These are phyloP conservation scores for peach (Prunus persica) DNA, from an alignment of 306 rosid species.

Conservation along the genomic window DNA sequence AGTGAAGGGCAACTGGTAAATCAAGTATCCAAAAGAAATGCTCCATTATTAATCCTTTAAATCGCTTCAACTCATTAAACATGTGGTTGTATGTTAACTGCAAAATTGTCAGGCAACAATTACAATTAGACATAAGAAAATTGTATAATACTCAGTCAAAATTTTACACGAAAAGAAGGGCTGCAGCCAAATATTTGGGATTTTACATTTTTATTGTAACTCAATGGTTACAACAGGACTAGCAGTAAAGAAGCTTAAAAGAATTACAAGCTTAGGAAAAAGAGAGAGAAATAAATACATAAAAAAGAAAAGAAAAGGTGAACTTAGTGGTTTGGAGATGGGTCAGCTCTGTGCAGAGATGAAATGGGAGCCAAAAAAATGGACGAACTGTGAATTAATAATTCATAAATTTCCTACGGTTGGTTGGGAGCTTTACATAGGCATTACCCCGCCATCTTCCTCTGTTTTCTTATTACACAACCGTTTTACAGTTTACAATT, in stretches of 20 bases:
- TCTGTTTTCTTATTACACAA: neutral
- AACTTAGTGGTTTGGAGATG: constrained; percentile 36
- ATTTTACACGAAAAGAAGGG: neutral
- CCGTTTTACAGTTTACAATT: neutral
- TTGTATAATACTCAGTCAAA: neutral
- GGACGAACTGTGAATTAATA: constrained; percentile 27
- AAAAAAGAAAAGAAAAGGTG: neutral
- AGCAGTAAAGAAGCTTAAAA: neutral
- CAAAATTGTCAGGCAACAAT: too few species aligned
- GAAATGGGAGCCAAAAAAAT: constrained; percentile 14
- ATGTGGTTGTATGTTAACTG: too few species aligned
- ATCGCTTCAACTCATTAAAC: too few species aligned
- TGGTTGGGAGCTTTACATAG: constrained; percentile 28
- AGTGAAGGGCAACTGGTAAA: too few species aligned
- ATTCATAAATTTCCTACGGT: constrained; percentile 82
- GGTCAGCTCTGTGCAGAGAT: constrained; percentile 24
- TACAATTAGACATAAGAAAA: neutral
- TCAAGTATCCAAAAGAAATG: too few species aligned
- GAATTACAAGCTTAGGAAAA: constrained; percentile 12
- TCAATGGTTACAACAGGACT: constrained; percentile 33
- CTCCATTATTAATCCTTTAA: too few species aligned
- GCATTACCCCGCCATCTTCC: neutral
- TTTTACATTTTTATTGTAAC: constrained; percentile 13
- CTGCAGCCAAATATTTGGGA: constrained; percentile 31
- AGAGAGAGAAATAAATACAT: neutral